phyloP scores from a whole-genome alignment of 495 filamentous ascomycete species.

The Pyrenula massariospora region DNA sequence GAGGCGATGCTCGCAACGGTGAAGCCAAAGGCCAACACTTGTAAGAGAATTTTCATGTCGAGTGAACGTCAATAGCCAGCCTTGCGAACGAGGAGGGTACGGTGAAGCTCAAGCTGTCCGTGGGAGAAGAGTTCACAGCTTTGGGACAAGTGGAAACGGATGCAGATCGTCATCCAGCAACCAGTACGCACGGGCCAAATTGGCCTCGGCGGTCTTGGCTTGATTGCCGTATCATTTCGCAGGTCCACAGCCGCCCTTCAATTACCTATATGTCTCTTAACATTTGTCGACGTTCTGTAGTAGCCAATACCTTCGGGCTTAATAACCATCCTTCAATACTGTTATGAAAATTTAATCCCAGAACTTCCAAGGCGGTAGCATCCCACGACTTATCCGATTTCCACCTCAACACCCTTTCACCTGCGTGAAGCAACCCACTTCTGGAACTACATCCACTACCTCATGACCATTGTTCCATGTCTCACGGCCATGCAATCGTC shows the following conservation, averaged over 20 bases:
- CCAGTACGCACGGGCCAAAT: not conserved
- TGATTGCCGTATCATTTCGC: not conserved
- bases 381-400: not conserved
- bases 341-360: too few relatives aligned
- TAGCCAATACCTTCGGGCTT: too few relatives aligned
- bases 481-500: not conserved
- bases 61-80: not conserved
- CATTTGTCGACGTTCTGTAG: too few relatives aligned
- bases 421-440: not conserved
- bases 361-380: too few relatives aligned
- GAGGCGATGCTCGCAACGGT: constrained; percentile 14
- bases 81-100: not conserved
- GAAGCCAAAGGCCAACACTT: constrained; percentile 17
- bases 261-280: too few relatives aligned
- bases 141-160: not conserved
- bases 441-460: not conserved
- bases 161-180: not conserved
- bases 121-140: too few relatives aligned
- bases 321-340: too few relatives aligned
- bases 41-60: constrained; percentile 19
- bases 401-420: not conserved
- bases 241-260: too few relatives aligned
- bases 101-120: not conserved
- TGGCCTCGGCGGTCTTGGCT: not conserved
- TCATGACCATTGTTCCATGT: not conserved